Evolutionary conservation across 371 early-diverging fungal genomes (phyloP).

Genomic region (Mortierella sp.): DNA sequence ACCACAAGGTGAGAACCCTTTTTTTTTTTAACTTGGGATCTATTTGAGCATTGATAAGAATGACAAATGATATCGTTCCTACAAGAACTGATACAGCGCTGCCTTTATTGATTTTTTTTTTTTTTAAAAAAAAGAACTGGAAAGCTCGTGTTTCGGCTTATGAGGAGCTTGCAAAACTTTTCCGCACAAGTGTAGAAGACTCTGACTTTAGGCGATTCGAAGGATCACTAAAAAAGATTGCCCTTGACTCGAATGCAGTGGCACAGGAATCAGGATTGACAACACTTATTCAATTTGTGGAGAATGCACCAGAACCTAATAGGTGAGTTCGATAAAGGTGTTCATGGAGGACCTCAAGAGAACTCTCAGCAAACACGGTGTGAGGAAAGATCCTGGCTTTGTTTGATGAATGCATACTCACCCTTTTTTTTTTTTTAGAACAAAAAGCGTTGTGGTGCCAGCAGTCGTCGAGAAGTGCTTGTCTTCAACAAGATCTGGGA

Average conservation of each 20-base stretch:
- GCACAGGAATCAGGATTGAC: constrained; percentile 92
- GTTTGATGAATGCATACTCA: neutral
- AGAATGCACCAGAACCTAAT: constrained; percentile 83
- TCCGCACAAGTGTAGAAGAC: constrained; percentile 71
- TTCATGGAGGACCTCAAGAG: neutral
- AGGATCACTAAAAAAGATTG: constrained; percentile 81
- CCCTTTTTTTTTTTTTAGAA: constrained; percentile 57
- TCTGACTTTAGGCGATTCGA: constrained; percentile 80
- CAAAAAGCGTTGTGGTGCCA: constrained; percentile 80
- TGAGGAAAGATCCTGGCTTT: neutral
- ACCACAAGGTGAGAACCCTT: constrained; percentile 73
- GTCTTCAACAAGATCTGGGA: constrained; percentile 84
- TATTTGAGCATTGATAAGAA: neutral
- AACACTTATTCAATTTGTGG: constrained; percentile 81
- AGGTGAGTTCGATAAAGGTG: constrained; percentile 59
- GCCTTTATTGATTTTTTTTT: constrained; percentile 7
- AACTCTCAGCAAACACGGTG: neutral
- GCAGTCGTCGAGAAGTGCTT: constrained; percentile 92
- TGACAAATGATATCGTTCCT: neutral
- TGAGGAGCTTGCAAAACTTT: constrained; percentile 81
- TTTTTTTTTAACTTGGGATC: neutral
- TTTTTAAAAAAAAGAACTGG: constrained; percentile 80
- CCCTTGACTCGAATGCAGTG: constrained; percentile 89
- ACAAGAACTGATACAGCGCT: neutral
- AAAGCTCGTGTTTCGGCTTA: constrained; percentile 94